Conservation (phyloP, 2,329 filamentous ascomycete genomes). For the Cladophialophora exuberans region DNA sequence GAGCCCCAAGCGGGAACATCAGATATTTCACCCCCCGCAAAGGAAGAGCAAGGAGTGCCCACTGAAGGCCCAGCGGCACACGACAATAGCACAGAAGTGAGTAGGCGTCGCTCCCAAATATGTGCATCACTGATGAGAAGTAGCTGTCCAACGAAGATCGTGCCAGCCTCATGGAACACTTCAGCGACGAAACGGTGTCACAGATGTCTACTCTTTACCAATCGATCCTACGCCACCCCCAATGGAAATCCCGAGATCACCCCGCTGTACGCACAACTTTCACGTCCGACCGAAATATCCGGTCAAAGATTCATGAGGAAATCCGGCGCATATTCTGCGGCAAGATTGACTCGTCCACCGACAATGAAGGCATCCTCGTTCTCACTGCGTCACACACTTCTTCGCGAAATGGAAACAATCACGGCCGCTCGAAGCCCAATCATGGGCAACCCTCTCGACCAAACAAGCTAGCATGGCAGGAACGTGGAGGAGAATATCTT, state of each 20-base stretch:
- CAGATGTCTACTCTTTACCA: conserved; percentile 60
- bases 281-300: conserved; percentile 59
- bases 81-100: background rate
- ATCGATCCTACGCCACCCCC: conserved; percentile 56
- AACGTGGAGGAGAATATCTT: conserved; percentile 76
- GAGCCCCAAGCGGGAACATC: no score
- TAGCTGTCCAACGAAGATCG: conserved; percentile 47
- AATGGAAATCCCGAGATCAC: conserved; percentile 60
- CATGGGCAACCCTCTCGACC: conserved; percentile 32
- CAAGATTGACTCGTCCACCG: conserved; percentile 75
- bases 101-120: no score
- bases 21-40: no score
- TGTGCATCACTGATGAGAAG: background rate
- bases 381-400: conserved; percentile 52
- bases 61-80: background rate
- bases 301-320: conserved; percentile 65
- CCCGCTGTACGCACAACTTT: conserved; percentile 57
- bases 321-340: conserved; percentile 80
- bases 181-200: conserved; percentile 27
- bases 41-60: no score
- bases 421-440: conserved; percentile 36
- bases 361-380: conserved; percentile 65
- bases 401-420: conserved; percentile 36
- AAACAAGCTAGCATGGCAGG: conserved; percentile 62
- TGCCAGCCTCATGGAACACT: conserved; percentile 40